A percentile compares a stretch with the other conserved stretches of the same genome.
Evolutionary conservation across 306 rosid genomes (phyloP).

Genomic region (Carpinus fangiana): DNA sequence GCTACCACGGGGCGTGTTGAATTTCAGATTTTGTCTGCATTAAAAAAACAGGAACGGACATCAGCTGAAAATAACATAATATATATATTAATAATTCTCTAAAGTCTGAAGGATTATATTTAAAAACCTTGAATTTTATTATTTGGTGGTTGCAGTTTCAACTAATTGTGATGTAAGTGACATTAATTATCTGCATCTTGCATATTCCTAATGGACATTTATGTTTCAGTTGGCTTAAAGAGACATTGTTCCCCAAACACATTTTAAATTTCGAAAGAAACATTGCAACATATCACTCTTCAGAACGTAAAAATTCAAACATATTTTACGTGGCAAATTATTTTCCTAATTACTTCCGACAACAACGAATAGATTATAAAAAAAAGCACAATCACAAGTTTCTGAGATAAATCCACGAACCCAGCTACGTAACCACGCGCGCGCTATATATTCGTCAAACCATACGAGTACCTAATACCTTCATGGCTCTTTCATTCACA

Average conservation of each 20-base stretch:
- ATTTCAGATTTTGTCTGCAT: conserved; percentile 1
- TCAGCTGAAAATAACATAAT: neutral
- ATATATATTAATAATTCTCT: neutral
- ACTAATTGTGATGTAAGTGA: neutral
- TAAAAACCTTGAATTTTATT: neutral
- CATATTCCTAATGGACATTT: neutral
- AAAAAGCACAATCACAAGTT: no score
- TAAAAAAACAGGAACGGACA: neutral
- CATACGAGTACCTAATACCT: no score
- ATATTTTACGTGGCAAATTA: no score
- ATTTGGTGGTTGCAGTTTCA: neutral
- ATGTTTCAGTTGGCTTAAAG: neutral
- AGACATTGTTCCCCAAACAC: neutral
- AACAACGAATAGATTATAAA: no score
- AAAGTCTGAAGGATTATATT: neutral
- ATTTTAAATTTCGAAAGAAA: no score
- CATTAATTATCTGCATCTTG: neutral
- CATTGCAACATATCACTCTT: neutral
- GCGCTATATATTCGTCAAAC: no score
- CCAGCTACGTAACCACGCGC: no score
- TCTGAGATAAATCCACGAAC: no score
- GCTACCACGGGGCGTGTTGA: neutral
- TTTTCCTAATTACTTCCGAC: no score
- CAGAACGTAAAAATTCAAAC: neutral
- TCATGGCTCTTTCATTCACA: no score